Conservation (phyloP, 495 filamentous ascomycete genomes). For the Lophiotrema nucula region DNA sequence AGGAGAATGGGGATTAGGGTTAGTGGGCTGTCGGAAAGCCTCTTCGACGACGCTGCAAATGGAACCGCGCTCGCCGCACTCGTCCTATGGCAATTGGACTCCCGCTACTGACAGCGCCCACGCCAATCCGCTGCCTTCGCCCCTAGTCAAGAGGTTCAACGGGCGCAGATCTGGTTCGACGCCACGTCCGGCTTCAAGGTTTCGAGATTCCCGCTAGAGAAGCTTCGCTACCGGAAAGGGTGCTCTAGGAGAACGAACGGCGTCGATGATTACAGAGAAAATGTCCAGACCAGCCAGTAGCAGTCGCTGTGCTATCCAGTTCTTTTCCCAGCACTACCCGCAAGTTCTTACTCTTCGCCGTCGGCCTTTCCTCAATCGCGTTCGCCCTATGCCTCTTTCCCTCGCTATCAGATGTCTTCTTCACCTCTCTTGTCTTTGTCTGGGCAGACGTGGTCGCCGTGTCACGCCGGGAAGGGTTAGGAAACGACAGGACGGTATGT, state of each 20-base stretch:
- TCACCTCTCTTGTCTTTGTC: conserved; percentile 9
- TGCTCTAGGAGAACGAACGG: conserved; percentile 1
- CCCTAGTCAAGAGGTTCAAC: conserved; percentile 17
- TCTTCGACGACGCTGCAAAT: conserved; percentile 2
- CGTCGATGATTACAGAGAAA: conserved; percentile 8
- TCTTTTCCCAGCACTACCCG: not conserved
- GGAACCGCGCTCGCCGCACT: conserved; percentile 16
- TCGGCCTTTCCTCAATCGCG: not conserved
- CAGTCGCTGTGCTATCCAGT: not conserved
- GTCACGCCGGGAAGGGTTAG: conserved; percentile 14
- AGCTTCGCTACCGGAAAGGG: conserved; percentile 13
- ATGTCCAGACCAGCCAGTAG: conserved; percentile 19
- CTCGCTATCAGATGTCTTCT: not conserved
- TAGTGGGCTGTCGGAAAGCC: not conserved
- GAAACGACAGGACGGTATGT: conserved; percentile 27
- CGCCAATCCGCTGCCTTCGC: conserved; percentile 10
- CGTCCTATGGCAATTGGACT: conserved; percentile 14
- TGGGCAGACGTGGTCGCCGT: conserved; percentile 16
- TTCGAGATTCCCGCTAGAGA: conserved; percentile 6
- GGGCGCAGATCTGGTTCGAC: conserved; percentile 25
- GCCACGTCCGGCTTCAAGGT: conserved; percentile 16
- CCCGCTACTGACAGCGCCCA: not conserved
- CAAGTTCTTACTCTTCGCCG: not conserved
- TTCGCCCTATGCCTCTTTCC: not conserved
- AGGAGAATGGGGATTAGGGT: not conserved